Percentiles rank a stretch among this genome's conserved stretches.
phyloP scores from a whole-genome alignment of 169 alveolate species.

The Plasmodium gonderi region DNA sequence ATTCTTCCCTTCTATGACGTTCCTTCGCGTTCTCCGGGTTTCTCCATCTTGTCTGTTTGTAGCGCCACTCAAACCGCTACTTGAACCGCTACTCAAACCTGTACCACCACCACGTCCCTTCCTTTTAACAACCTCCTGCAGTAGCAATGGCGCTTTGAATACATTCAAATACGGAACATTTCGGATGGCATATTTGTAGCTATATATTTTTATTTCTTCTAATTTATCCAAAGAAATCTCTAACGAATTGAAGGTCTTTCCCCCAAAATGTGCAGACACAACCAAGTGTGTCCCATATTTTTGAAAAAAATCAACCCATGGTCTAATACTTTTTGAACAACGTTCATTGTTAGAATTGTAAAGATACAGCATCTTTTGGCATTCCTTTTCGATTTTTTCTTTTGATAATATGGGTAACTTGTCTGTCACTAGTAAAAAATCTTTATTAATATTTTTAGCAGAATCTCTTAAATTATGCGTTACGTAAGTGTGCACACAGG shows the following conservation, averaged over 20 bases:
- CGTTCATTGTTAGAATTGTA: not conserved
- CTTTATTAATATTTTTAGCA: constrained; percentile 16
- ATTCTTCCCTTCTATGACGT: not conserved
- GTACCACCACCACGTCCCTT: not conserved
- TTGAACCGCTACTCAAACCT: not conserved
- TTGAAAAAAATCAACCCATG: constrained; percentile 81
- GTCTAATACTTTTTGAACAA: constrained; percentile 67
- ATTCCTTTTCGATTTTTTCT: not conserved
- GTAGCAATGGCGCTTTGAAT: constrained; percentile 1
- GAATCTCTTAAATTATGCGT: constrained; percentile 37
- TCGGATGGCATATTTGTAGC: constrained; percentile 36
- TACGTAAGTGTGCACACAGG: constrained; percentile 36
- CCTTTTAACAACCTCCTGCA: not conserved
- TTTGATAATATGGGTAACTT: constrained; percentile 47
- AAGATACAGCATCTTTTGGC: not conserved
- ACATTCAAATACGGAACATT: constrained; percentile 28
- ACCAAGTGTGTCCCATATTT: constrained; percentile 82
- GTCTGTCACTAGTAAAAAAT: constrained; percentile 39
- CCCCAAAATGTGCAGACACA: constrained; percentile 63
- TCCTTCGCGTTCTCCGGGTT: not conserved
- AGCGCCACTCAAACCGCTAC: not conserved
- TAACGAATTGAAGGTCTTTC: constrained; percentile 28
- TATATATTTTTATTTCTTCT: constrained; percentile 56
- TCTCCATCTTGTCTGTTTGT: not conserved
- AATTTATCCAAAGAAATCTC: constrained; percentile 20